Conservation (phyloP, 2,329 filamentous ascomycete species). For the Penicillium sp. region DNA sequence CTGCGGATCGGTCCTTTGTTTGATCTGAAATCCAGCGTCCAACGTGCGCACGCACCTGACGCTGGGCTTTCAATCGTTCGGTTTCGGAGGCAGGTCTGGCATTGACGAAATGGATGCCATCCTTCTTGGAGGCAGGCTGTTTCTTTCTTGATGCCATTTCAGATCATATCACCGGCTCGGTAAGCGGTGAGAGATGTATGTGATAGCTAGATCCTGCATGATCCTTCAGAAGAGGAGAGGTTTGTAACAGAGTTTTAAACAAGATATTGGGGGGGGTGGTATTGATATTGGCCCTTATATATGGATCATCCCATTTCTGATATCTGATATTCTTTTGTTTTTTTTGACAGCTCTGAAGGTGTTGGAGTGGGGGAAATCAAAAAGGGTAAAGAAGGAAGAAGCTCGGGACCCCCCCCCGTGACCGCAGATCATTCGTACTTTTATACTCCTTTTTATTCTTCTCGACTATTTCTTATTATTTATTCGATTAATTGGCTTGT, state of each 20-base stretch:
- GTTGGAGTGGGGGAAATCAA: background rate
- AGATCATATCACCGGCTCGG: background rate
- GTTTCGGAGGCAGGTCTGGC: conserved; percentile 31
- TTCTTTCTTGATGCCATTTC: conserved; percentile 28
- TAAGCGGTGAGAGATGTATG: background rate
- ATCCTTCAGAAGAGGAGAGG: background rate
- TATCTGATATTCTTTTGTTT: background rate
- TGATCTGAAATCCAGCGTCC: conserved; percentile 39
- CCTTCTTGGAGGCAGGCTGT: conserved; percentile 17
- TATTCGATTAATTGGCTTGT: background rate
- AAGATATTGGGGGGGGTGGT: too few relatives aligned
- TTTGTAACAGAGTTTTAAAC: background rate
- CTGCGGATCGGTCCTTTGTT: conserved; percentile 29
- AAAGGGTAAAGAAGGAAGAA: background rate
- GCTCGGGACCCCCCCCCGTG: background rate
- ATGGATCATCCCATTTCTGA: background rate
- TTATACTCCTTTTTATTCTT: background rate
- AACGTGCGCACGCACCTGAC: conserved; percentile 35
- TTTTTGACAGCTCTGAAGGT: background rate
- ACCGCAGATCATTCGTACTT: conserved; percentile 2
- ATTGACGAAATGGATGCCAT: conserved; percentile 36
- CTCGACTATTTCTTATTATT: background rate
- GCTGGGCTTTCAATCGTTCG: conserved; percentile 29
- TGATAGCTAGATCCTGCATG: background rate
- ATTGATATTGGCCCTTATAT: background rate